phyloP scores from a whole-genome alignment of 495 filamentous ascomycete genomes.

The Filosporella fistucella region DNA sequence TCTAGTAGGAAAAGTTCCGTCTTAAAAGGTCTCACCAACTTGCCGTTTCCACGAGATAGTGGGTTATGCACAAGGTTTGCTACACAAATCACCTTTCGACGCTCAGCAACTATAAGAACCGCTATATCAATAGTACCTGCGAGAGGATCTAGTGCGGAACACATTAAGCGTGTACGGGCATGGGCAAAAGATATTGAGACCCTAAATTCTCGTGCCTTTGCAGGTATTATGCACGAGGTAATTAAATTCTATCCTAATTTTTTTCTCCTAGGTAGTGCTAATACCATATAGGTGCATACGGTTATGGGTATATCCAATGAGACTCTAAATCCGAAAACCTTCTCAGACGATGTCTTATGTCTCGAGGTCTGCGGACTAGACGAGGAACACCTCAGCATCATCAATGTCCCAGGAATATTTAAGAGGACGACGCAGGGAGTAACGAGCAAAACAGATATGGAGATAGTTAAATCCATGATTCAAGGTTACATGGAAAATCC shows the following conservation, averaged over 20 bases:
- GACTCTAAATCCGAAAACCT: conserved; percentile 23
- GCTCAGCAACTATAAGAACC: conserved; percentile 26
- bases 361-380: conserved; percentile 55
- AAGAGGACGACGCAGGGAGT: conserved; percentile 40
- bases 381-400: conserved; percentile 53
- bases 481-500: conserved; percentile 45
- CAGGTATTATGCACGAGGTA: no score
- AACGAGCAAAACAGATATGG: conserved; percentile 34
- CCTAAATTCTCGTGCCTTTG: conserved; percentile 36
- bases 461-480: conserved; percentile 49
- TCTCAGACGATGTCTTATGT: conserved; percentile 52
- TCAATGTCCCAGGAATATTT: conserved; percentile 63
- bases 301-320: conserved; percentile 25
- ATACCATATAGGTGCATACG: conserved; percentile 41
- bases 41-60: conserved; percentile 45
- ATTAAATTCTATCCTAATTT: no score
- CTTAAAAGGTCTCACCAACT: conserved; percentile 44
- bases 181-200: conserved; percentile 14
- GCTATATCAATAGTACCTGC: conserved; percentile 41
- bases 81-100: conserved; percentile 52
- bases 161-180: conserved; percentile 24
- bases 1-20: conserved; percentile 50
- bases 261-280: no score
- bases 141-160: no score
- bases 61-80: conserved; percentile 56